phyloP scores from a whole-genome alignment of 768 basidiomycete species.

The Mycena galopus region DNA sequence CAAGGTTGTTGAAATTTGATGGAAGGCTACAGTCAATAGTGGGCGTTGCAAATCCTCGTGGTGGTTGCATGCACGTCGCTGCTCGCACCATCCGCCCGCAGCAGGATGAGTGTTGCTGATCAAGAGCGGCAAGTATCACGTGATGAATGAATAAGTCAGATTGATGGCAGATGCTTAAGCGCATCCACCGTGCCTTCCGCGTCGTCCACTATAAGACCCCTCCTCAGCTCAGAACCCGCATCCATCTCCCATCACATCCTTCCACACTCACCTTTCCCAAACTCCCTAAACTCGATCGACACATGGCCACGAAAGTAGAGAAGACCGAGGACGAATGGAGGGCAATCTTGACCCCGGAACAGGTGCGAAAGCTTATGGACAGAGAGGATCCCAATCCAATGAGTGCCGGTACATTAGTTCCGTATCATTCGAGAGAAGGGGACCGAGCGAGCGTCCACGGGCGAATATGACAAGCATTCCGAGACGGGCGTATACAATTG shows the following conservation, averaged over 20 bases:
- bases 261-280: not conserved
- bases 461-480: slow-evolving; percentile 81
- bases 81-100: not conserved
- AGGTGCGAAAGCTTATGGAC: slow-evolving; percentile 61
- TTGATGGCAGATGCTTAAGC: not conserved
- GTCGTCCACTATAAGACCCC: slow-evolving; percentile 20
- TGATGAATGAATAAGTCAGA: slow-evolving; percentile 23
- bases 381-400: not conserved
- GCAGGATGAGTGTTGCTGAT: not conserved
- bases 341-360: slow-evolving; percentile 82
- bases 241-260: not conserved
- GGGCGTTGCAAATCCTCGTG: no score
- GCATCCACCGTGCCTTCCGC: slow-evolving; percentile 4
- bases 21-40: not conserved
- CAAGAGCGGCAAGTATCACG: not conserved
- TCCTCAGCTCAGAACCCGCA: not conserved
- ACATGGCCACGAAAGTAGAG: slow-evolving; percentile 51
- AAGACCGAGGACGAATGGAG: slow-evolving; percentile 88
- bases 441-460: slow-evolving; percentile 84
- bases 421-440: slow-evolving; percentile 88
- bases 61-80: no score
- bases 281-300: slow-evolving; percentile 37
- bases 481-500: slow-evolving; percentile 82
- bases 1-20: not conserved
- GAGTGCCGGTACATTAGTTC: slow-evolving; percentile 65